Evolutionary conservation across 225 moss, liverwort and hornwort genomes (phyloP).

Genomic region (Climacium dendroides): DNA sequence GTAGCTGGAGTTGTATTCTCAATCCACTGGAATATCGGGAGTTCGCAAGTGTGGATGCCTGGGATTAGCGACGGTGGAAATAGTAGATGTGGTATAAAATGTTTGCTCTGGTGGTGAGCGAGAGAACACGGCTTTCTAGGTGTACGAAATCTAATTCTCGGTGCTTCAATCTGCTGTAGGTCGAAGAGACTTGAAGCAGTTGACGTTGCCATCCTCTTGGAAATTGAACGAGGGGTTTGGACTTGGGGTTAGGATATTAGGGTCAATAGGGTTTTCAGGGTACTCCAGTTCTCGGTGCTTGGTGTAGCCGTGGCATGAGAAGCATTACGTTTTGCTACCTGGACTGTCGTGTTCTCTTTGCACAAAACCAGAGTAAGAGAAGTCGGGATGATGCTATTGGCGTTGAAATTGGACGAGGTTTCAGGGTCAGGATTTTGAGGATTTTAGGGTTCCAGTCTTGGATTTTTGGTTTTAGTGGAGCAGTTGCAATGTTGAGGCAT

Average conservation of each 20-base stretch:
- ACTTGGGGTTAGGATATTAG: not conserved
- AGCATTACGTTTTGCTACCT: not conserved
- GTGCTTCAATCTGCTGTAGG: not conserved
- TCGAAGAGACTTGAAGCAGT: not conserved
- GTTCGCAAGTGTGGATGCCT: not conserved
- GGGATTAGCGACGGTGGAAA: not conserved
- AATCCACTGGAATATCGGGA: not conserved
- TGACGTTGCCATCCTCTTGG: not conserved
- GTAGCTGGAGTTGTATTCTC: not conserved
- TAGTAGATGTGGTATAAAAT: not conserved
- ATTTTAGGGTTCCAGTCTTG: not conserved
- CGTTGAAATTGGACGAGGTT: not conserved
- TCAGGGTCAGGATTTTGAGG: not conserved
- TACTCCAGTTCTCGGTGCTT: not conserved
- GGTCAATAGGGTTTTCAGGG: not conserved
- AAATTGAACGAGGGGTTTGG: not conserved
- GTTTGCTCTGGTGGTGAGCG: not conserved
- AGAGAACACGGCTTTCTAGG: not conserved
- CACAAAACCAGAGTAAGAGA: not conserved
- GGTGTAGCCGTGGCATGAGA: not conserved
- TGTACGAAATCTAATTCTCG: not conserved
- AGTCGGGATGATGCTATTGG: not conserved
- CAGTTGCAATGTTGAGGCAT: conserved; percentile 16
- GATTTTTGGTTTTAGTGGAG: not conserved
- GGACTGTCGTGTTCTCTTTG: not conserved